phyloP scores from a whole-genome alignment of 106 monocot genomes.

The Dendrobium chrysotoxum region DNA sequence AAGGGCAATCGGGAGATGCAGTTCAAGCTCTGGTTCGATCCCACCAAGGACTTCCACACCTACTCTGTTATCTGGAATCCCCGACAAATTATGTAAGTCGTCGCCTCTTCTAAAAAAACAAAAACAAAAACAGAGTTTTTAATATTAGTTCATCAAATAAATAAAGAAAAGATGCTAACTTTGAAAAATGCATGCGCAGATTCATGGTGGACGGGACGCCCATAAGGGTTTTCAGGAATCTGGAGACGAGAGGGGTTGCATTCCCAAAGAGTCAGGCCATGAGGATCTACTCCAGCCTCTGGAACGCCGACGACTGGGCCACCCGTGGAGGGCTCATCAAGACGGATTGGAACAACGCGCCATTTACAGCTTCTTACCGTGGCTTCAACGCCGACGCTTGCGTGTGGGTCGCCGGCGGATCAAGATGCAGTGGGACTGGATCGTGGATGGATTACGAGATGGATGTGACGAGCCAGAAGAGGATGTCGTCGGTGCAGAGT shows the following conservation, averaged over 20 bases:
- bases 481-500: slow-evolving; percentile 8
- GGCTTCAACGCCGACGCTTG: slow-evolving; percentile 11
- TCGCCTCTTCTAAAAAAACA: not conserved
- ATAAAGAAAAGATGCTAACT: not conserved
- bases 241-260: not conserved
- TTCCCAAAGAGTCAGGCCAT: slow-evolving; percentile 15
- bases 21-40: slow-evolving; percentile 63
- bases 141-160: not conserved
- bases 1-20: slow-evolving; percentile 50
- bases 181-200: slow-evolving; percentile 2
- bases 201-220: slow-evolving; percentile 19
- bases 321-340: slow-evolving; percentile 20
- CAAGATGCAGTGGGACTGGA: not conserved
- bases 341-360: slow-evolving; percentile 19
- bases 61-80: slow-evolving; percentile 58
- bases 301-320: slow-evolving; percentile 26
- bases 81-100: slow-evolving; percentile 21
- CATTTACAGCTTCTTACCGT: slow-evolving; percentile 22
- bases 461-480: not conserved
- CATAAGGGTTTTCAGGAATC: slow-evolving; percentile 13
- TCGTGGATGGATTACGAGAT: slow-evolving; percentile 11
- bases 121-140: not conserved
- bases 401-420: slow-evolving; percentile 1
- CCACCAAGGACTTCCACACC: slow-evolving; percentile 44
- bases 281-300: slow-evolving; percentile 21